Base-by-base conservation (phyloP, 2,329 filamentous ascomycete species). In the Didymella pinodella region DNA sequence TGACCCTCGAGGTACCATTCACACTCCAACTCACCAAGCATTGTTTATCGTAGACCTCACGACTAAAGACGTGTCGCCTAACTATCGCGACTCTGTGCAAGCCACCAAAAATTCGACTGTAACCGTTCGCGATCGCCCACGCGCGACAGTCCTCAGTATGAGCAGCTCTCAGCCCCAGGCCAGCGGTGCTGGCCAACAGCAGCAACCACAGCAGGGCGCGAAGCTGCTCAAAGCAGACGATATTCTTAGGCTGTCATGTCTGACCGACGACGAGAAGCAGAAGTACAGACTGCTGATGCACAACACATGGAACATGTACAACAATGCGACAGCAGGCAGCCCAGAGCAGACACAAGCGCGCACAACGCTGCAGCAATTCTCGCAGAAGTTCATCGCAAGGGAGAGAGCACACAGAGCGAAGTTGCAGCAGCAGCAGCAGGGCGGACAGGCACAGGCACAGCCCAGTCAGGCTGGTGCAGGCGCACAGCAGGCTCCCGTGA, bases 281-380 rank as follows among this genome's bases (percentile, higher is more conserved):
- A 81, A 84, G 64, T 86, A 86, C 67, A 83, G 82, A 57, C 75
- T 80, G 48, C 77, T 83, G 20, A 81, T 88, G 61, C 79, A 80
- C 56, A 81, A 78, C 60, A 78, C 86, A 48, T 88, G 85, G 85
- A 79, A 81, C 29, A 73, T 80, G 31, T 77, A 85, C 49, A 81
- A 85, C 59, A 79, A 69, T 41, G 79, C 80, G 40, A 78, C 83
- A 12, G 75, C 77, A 32, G 81, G 82, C 52, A 83, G 79, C 50
- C 69, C 77, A 1, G 81, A 85, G 58, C 82, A 85, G 65, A 78
- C 79, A 55, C 75, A 77, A 41, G 84, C 82, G 12, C 81, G 83
- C 49, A 74, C 78, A 28, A 84, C 83, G 63, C 78, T 87, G 20
- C 77, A 80, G 14, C 79, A 83, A 58, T 78, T 83, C 48, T 84